Base-by-base conservation (phyloP, 208 protist genomes). In the Leishmania tarentolae region DNA sequence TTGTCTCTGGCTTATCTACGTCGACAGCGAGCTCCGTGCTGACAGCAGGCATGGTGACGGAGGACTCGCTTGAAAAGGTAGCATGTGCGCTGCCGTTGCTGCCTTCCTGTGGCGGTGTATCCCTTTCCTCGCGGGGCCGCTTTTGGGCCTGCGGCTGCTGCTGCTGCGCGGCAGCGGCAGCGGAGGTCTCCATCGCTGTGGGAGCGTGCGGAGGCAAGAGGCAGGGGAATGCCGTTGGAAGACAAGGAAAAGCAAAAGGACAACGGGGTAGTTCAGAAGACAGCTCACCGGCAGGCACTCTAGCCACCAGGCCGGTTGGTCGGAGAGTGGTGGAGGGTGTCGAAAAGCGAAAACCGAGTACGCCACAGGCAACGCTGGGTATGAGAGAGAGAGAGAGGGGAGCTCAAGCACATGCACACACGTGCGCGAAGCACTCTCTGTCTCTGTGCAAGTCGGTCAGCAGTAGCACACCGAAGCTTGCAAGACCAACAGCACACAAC, bases 1-100 rank as follows among this genome's bases (percentile, higher is more conserved):
- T 72, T 15, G 40, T 50, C n/a, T 79, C 80, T 31, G 72, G 8
- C 52, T 61, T 13, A 70, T 83, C 80, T n/a, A 83, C 80, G 75
- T 83, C 80, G 1, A 83, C 71, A 5, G 80, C 73, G 9, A 53
- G 66, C 52, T 85, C 79, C 15, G 61, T 56, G 63, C 28, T 28
- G 28, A 72, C 79, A 28, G 68, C 63, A 5, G 79, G 63, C 13
- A 63, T 81, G 8, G 57, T 73, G 40, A 52, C 59, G 53, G 82
- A 73, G 15, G 69, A 66, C 40, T 53, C 61, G 66, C 76, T 83
- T 4, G 80, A 83, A 52, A 79, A 76, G 52, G 40, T 69, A 42
- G 80, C 75, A 28, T 74, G 78, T 37, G n/a, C 75, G 68, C 75
- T 83, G 75, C 24, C 73, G 75, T 46, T 71, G 75, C 80, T 83